Conservation (phyloP, 805 yeast genomes). For the Saccharomycopsis oosterbeekiorum region DNA sequence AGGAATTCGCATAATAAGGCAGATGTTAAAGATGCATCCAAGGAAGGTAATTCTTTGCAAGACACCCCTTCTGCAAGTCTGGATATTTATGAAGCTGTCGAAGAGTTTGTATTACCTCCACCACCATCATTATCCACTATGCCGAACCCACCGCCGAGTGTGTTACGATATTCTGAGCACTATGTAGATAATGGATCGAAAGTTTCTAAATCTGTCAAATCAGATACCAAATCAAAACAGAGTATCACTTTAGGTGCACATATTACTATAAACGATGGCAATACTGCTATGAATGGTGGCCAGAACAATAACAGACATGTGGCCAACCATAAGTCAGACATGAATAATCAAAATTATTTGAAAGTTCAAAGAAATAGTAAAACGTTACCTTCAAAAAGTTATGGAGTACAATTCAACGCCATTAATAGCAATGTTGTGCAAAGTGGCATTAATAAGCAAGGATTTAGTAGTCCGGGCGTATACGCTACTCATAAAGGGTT, state of each 20-base stretch:
- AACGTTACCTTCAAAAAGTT: background rate
- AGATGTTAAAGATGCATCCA: background rate
- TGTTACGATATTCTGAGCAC: conserved; percentile 4
- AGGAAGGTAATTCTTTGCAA: background rate
- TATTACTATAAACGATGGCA: background rate
- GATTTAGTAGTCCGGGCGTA: background rate
- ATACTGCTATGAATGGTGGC: background rate
- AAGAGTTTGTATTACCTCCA: conserved; percentile 5
- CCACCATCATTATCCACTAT: conserved; percentile 12
- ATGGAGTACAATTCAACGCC: background rate
- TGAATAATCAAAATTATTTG: background rate
- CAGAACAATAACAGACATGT: background rate
- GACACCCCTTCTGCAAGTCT: background rate
- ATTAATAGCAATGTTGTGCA: background rate
- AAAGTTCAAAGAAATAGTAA: background rate
- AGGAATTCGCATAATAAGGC: background rate
- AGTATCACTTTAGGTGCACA: background rate
- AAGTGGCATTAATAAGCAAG: background rate
- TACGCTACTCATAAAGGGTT: background rate
- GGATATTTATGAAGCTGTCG: background rate
- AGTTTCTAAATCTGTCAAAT: background rate
- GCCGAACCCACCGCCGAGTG: conserved; percentile 19
- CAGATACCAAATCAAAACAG: background rate
- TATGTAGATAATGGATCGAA: conserved; percentile 1
- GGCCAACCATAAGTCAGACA: background rate